These are phyloP conservation scores for Chaetomidium leptoderma DNA, from an alignment of 495 filamentous ascomycete genomes.

Conservation along the genomic window DNA sequence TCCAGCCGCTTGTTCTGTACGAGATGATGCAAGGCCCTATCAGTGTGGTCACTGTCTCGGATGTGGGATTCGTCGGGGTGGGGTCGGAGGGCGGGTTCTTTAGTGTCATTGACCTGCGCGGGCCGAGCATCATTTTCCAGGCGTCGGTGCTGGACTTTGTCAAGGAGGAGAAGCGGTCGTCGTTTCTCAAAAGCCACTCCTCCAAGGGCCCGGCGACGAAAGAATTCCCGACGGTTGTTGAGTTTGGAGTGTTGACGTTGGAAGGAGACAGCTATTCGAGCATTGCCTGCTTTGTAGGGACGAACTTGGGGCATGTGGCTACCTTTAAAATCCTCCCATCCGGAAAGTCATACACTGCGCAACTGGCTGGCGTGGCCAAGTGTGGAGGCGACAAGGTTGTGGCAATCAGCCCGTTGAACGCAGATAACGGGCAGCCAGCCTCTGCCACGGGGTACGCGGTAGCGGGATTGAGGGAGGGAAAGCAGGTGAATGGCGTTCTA, in stretches of 20 bases:
- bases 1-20: slow-evolving; percentile 75
- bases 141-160: slow-evolving; percentile 61
- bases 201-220: slow-evolving; percentile 39
- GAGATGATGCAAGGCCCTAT: slow-evolving; percentile 77
- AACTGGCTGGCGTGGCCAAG: slow-evolving; percentile 59
- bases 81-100: slow-evolving; percentile 78
- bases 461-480: slow-evolving; percentile 64
- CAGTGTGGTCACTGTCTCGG: slow-evolving; percentile 72
- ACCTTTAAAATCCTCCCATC: slow-evolving; percentile 88
- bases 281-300: slow-evolving; percentile 88
- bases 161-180: slow-evolving; percentile 65
- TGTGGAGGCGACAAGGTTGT: slow-evolving; percentile 73
- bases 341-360: slow-evolving; percentile 65
- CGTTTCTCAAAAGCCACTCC: slow-evolving; percentile 50
- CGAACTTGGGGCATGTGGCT: slow-evolving; percentile 71
- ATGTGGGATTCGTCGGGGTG: slow-evolving; percentile 84
- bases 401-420: slow-evolving; percentile 69
- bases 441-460: slow-evolving; percentile 69
- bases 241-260: slow-evolving; percentile 90
- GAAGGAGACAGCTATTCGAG: slow-evolving; percentile 93
- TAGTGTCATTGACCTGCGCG: slow-evolving; percentile 78
- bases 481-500: slow-evolving; percentile 64
- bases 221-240: slow-evolving; percentile 73
- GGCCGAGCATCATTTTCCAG: slow-evolving; percentile 80
- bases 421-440: slow-evolving; percentile 70